Conservation (phyloP, 176 grass and related monocot species). For the Phoenix dactylifera region DNA sequence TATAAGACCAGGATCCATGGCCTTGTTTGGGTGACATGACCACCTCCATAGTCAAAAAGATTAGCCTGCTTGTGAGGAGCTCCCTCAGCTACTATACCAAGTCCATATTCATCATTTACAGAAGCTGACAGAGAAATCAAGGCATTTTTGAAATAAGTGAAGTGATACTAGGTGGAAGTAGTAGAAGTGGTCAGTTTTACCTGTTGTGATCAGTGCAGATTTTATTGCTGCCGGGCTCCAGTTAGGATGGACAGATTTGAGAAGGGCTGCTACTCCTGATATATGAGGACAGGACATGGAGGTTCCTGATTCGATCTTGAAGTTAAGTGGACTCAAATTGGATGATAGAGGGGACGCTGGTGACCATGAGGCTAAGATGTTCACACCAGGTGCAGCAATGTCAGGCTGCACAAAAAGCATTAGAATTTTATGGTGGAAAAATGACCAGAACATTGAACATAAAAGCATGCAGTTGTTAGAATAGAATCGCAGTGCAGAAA, state of each 20-base stretch:
- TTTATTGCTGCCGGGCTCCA: conserved; percentile 91
- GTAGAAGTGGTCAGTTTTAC: conserved; percentile 15
- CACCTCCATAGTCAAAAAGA: conserved; percentile 80
- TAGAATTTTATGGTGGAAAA: too few relatives aligned
- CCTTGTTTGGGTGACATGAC: conserved; percentile 77
- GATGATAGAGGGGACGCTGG: conserved; percentile 53
- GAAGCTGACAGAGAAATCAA: conserved; percentile 33
- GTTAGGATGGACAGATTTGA: conserved; percentile 76
- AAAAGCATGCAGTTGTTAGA: too few relatives aligned
- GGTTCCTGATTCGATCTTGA: conserved; percentile 90
- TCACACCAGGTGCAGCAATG: conserved; percentile 83
- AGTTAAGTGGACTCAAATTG: conserved; percentile 38
- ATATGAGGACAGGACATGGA: conserved; percentile 94
- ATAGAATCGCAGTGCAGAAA: too few relatives aligned
- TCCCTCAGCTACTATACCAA: conserved; percentile 60
- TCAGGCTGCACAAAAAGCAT: conserved; percentile 53
- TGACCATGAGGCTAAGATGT: conserved; percentile 91
- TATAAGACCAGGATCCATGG: conserved; percentile 58
- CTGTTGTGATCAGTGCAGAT: conserved; percentile 89
- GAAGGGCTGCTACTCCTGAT: conserved; percentile 60
- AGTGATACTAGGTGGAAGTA: neutral
- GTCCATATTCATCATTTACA: conserved; percentile 44
- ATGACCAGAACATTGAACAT: too few relatives aligned
- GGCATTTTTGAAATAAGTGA: neutral
- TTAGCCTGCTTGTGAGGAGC: conserved; percentile 65